Percentiles rank a stretch among this genome's conserved stretches.
phyloP scores from a whole-genome alignment of 2,329 filamentous ascomycete genomes.

The Cercospora sesami region DNA sequence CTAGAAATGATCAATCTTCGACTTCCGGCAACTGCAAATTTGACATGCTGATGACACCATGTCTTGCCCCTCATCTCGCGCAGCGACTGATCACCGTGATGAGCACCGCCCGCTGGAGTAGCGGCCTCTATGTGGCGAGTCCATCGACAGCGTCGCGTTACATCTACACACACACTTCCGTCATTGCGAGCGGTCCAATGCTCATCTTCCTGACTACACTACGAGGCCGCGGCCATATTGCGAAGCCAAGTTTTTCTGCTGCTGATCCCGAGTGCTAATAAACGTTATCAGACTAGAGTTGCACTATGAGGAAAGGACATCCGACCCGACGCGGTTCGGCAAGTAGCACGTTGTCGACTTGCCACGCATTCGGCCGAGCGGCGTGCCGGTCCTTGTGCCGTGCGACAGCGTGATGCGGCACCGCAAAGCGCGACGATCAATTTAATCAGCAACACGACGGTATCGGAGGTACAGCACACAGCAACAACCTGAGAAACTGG shows the following conservation, averaged over 20 bases:
- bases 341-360: neutral
- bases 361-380: neutral
- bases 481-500: neutral
- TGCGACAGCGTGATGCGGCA: neutral
- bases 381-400: neutral
- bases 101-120: neutral
- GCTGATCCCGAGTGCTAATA: neutral
- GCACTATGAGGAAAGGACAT: neutral
- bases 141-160: neutral
- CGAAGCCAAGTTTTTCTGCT: neutral
- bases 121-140: neutral
- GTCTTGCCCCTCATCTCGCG: neutral
- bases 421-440: neutral
- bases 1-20: neutral
- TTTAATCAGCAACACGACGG: neutral
- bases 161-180: neutral
- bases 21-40: neutral
- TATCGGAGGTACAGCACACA: neutral
- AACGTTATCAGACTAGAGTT: neutral
- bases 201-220: neutral
- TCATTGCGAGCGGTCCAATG: neutral
- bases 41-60: neutral
- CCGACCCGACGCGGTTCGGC: neutral
- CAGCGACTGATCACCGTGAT: neutral
- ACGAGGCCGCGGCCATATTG: neutral